These are phyloP conservation scores for Suillus decipiens DNA, from an alignment of 768 basidiomycete species.

Conservation along the genomic window DNA sequence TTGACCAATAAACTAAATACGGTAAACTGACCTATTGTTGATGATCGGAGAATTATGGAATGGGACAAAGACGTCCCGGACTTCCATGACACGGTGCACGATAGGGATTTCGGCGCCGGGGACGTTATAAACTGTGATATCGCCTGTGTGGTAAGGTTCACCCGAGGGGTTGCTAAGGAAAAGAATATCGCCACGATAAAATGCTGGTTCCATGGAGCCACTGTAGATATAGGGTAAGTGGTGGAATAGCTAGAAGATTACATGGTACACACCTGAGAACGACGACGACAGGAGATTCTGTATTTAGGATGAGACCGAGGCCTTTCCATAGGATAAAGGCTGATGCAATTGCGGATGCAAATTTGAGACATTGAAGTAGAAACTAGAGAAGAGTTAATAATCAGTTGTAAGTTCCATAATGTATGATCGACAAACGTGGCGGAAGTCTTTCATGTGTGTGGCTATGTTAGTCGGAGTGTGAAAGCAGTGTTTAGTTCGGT, in stretches of 20 bases:
- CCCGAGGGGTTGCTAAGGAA: conserved; percentile 86
- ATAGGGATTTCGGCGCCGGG: conserved; percentile 94
- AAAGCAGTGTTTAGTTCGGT: background rate
- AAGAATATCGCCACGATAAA: conserved; percentile 94
- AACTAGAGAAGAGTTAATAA: conserved; percentile 45
- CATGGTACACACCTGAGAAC: conserved; percentile 74
- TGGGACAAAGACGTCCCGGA: conserved; percentile 64
- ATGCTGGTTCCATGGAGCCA: conserved; percentile 95
- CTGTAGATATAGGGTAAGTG: conserved; percentile 37
- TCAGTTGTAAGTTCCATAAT: no score
- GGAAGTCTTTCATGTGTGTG: no score
- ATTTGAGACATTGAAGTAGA: conserved; percentile 89
- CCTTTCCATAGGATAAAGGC: conserved; percentile 99
- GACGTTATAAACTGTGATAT: conserved; percentile 97
- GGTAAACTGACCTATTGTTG: conserved; percentile 19
- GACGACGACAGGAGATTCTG: conserved; percentile 95
- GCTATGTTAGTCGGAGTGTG: no score
- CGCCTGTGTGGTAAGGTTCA: conserved; percentile 80
- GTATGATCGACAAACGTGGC: no score
- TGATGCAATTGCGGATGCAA: conserved; percentile 86
- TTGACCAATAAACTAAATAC: background rate
- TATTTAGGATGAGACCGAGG: conserved; percentile 86
- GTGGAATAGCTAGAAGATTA: no score
- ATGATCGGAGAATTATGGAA: conserved; percentile 27
- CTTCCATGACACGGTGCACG: conserved; percentile 93